Conservation (phyloP, 345 rosid species). For the Melaleuca quinquenervia region DNA sequence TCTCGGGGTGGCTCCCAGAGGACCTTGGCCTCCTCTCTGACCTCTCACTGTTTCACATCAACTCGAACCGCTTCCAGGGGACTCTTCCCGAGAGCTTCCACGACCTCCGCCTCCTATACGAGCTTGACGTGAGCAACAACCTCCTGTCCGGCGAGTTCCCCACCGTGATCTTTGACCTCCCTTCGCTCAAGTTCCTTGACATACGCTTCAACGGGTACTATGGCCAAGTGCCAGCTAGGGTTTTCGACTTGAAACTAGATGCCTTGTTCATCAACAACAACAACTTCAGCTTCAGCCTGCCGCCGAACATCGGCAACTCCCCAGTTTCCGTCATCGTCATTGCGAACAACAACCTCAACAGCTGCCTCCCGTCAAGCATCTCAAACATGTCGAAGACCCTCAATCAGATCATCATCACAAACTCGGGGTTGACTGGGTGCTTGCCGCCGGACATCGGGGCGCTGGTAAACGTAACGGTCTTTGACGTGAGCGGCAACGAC, state of each 20-base stretch:
- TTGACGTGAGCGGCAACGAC: constrained; percentile 59
- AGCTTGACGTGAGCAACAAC: constrained; percentile 80
- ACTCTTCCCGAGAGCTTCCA: constrained; percentile 37
- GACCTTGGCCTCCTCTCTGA: constrained; percentile 73
- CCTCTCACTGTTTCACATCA: constrained; percentile 68
- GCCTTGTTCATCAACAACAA: constrained; percentile 82
- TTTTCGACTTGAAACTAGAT: constrained; percentile 65
- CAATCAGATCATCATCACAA: constrained; percentile 36
- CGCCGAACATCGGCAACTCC: constrained; percentile 67
- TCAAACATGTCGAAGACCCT: constrained; percentile 52
- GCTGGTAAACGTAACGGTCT: constrained; percentile 44
- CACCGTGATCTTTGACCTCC: constrained; percentile 35
- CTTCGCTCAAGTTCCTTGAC: constrained; percentile 73
- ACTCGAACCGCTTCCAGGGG: constrained; percentile 64
- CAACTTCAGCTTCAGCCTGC: constrained; percentile 52
- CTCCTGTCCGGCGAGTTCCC: constrained; percentile 58
- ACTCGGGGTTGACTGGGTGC: constrained; percentile 57
- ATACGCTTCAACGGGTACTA: constrained; percentile 52
- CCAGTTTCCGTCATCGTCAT: constrained; percentile 67
- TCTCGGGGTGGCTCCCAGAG: constrained; percentile 50
- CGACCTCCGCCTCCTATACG: constrained; percentile 38
- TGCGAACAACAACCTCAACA: constrained; percentile 52
- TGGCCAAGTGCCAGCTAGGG: constrained; percentile 42
- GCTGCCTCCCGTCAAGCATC: constrained; percentile 65
- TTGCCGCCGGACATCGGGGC: constrained; percentile 43